Base-by-base conservation (phyloP, 129 eudicot species). In the Pittosporum tobira region DNA sequence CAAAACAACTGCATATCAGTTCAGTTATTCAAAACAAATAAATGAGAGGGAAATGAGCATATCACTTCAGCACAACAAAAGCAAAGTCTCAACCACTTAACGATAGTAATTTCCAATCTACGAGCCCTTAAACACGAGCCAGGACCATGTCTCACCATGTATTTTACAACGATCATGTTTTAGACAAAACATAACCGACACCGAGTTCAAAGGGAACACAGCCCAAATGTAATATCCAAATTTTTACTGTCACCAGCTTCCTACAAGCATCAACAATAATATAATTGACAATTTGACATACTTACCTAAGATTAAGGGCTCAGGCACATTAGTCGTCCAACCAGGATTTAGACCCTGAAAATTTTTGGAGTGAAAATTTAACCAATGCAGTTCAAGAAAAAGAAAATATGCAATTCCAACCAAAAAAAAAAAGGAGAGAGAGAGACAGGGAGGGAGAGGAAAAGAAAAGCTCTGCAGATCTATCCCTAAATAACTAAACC, bases 291-390 rank as follows among this genome's bases (percentile, higher is more conserved):
- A 23, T 27, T 27, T 61, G 56, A 50, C 24, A 44, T 60, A 72
- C 83, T 68, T 67, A 77, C 83, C 78, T 72, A 60, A 34, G 23
- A 22, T 60, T 68, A 26, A 49, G 60, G 58, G 75, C 65, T 59
- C 77, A 66, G 27, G 49, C 61, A 59, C 50, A 56, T 29, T 36
- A 31, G 46, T 46, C 19, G 57, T 36, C 45, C 59, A 47, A 67
- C 59, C 69, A 26, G 47, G 58, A 68, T 48, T 65, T 49, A 71
- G 45, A 60, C 75, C 83, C 78, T 77, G 83, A 68, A 72, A 77
- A 58, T 56, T 67, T 68, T 62, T 30, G 45, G 47, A 72, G 78
- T 53, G 25, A 62, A 53, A 44, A n/a, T 67, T 67, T 54, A 73
- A 52, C 65, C 13, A 27, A 13, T 48, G 59, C 30, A 48, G 19